Conservation (phyloP, 208 protist genomes). For the Tetramitus jugosus region DNA sequence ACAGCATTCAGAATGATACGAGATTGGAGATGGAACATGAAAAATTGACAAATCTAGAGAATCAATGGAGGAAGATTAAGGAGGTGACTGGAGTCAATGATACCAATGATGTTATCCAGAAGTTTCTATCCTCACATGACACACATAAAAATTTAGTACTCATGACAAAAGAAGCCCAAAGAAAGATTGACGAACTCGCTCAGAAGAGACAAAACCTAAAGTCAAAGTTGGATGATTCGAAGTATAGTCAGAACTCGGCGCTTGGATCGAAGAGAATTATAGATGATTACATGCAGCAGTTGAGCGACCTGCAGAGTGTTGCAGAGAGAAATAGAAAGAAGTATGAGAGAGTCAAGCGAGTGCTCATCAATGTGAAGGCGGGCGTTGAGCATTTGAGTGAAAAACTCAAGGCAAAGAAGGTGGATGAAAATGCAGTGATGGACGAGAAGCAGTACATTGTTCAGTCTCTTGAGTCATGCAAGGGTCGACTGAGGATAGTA, state of each 20-base stretch:
- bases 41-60: conserved; percentile 60
- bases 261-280: conserved; percentile 51
- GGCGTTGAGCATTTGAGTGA: conserved; percentile 74
- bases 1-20: too few species aligned
- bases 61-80: conserved; percentile 74
- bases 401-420: conserved; percentile 46
- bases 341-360: conserved; percentile 57
- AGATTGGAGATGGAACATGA: conserved; percentile 59
- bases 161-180: conserved; percentile 57
- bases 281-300: conserved; percentile 72
- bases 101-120: conserved; percentile 73
- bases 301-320: conserved; percentile 53
- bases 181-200: conserved; percentile 43
- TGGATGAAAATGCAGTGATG: background rate
- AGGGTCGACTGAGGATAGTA: background rate
- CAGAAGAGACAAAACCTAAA: conserved; percentile 53
- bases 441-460: conserved; percentile 26
- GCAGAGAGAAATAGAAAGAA: conserved; percentile 48
- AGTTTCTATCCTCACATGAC: conserved; percentile 62
- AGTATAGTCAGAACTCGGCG: conserved; percentile 52
- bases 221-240: conserved; percentile 48
- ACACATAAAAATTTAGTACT: conserved; percentile 60
- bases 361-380: conserved; percentile 67
- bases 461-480: conserved; percentile 28
- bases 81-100: conserved; percentile 61